Conservation (phyloP, 2,329 filamentous ascomycete species). For the Aspergillus caelatus region DNA sequence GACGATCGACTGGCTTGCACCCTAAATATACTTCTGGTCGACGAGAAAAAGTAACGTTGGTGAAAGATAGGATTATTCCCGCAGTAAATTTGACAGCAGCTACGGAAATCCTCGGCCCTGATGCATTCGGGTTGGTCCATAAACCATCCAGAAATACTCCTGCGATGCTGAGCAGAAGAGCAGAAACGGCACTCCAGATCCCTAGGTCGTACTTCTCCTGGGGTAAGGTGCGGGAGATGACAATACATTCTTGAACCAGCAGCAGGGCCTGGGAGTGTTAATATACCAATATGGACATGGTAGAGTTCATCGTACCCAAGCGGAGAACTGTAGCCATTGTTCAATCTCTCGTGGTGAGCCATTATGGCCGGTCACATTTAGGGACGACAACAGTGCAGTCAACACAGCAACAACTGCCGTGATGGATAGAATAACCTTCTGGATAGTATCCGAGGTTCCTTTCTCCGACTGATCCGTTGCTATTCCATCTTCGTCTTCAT, state of each 20-base stretch:
- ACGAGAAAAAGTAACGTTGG: constrained; percentile 58
- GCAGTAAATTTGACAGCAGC: constrained; percentile 8
- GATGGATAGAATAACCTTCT: not conserved
- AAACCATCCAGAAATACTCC: not conserved
- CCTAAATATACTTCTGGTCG: constrained; percentile 66
- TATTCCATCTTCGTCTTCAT: constrained; percentile 2
- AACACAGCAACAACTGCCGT: not conserved
- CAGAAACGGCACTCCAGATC: not conserved
- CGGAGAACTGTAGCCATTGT: not conserved
- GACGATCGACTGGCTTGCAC: constrained; percentile 61
- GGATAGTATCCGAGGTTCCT: not conserved
- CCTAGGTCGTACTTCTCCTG: not conserved
- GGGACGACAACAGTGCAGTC: not conserved
- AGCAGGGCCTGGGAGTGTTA: not conserved
- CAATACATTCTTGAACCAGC: not conserved
- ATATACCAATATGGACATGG: no score
- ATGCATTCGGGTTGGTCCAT: not conserved
- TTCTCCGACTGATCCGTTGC: not conserved
- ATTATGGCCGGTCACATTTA: not conserved
- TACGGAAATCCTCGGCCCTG: not conserved
- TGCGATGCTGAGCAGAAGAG: not conserved
- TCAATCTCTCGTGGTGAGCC: not conserved
- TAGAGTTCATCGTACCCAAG: not conserved
- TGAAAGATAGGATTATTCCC: not conserved
- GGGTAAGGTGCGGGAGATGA: not conserved